Evolutionary conservation across 2,329 filamentous ascomycete genomes (phyloP).

Genomic region (Xylariaceae sp.): DNA sequence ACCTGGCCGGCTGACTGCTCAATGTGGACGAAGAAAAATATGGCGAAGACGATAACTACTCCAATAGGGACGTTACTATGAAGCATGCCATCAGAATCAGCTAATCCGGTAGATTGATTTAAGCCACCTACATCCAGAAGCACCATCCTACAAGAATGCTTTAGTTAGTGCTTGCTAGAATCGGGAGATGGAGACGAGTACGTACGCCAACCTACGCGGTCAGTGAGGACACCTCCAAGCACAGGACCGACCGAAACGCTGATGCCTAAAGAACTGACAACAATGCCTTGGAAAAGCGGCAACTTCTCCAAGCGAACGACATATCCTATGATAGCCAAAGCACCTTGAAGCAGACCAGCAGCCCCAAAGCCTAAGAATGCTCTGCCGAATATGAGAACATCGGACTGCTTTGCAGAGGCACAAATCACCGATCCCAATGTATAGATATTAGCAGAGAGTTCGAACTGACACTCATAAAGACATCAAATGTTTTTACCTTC

Average conservation of each 20-base stretch:
- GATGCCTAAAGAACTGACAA: slow-evolving; percentile 50
- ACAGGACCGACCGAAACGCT: slow-evolving; percentile 37
- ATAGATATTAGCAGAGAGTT: no score
- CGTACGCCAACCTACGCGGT: slow-evolving; percentile 27
- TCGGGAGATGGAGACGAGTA: no score
- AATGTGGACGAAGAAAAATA: slow-evolving; percentile 15
- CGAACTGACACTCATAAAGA: no score
- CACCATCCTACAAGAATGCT: no score
- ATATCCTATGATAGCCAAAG: slow-evolving; percentile 40
- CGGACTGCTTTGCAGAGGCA: slow-evolving; percentile 29
- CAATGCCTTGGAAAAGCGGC: slow-evolving; percentile 48
- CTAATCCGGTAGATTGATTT: no score
- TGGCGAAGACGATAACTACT: neutral
- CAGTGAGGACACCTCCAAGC: slow-evolving; percentile 13
- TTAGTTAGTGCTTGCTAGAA: no score
- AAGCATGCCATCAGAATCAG: neutral
- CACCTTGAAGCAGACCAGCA: slow-evolving; percentile 36
- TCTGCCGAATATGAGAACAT: slow-evolving; percentile 35
- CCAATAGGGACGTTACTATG: slow-evolving; percentile 24
- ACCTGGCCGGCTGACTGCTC: neutral
- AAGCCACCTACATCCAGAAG: slow-evolving; percentile 25
- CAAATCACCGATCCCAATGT: slow-evolving; percentile 35
- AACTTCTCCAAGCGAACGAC: slow-evolving; percentile 48
- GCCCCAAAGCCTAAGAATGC: slow-evolving; percentile 36
- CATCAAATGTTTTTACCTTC: no score